These are phyloP conservation scores for Cyberlindnera subsufficiens DNA, from an alignment of 805 yeast genomes.

Conservation along the genomic window DNA sequence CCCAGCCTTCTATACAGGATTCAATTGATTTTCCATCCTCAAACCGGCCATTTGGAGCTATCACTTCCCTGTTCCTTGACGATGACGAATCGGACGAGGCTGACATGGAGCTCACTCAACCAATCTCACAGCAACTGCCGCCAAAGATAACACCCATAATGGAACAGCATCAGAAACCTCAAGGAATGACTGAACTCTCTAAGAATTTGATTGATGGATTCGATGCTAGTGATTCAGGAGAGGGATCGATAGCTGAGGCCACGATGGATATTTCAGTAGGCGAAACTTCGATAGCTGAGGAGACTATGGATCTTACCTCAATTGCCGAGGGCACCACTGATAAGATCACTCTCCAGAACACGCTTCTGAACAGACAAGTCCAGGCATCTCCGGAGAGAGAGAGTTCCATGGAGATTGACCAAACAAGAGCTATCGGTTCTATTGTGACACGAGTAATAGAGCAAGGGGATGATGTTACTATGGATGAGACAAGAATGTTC, in stretches of 20 bases:
- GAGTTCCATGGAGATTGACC: conserved; percentile 13
- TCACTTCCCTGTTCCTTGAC: conserved; percentile 21
- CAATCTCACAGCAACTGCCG: conserved; percentile 5
- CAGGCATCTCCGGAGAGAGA: background rate
- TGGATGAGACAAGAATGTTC: conserved; percentile 14
- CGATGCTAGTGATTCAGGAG: background rate
- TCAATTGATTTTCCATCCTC: too few species aligned
- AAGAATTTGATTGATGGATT: background rate
- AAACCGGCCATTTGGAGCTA: conserved; percentile 21
- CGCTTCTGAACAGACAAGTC: conserved; percentile 13
- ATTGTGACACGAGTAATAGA: background rate
- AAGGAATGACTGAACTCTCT: background rate
- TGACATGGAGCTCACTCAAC: conserved; percentile 23
- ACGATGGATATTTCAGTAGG: background rate
- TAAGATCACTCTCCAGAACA: conserved; percentile 16
- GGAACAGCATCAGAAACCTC: background rate
- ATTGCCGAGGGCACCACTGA: conserved; percentile 12
- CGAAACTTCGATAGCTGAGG: conserved; percentile 7
- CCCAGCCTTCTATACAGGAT: too few species aligned
- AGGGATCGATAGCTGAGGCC: background rate
- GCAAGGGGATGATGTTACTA: conserved; percentile 2
- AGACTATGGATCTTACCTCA: conserved; percentile 19
- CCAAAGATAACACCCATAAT: background rate
- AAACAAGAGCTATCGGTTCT: conserved; percentile 10
- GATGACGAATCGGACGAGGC: conserved; percentile 16